Evolutionary conservation across 768 basidiomycete genomes (phyloP).

Genomic region (Lactifluus rugatus): DNA sequence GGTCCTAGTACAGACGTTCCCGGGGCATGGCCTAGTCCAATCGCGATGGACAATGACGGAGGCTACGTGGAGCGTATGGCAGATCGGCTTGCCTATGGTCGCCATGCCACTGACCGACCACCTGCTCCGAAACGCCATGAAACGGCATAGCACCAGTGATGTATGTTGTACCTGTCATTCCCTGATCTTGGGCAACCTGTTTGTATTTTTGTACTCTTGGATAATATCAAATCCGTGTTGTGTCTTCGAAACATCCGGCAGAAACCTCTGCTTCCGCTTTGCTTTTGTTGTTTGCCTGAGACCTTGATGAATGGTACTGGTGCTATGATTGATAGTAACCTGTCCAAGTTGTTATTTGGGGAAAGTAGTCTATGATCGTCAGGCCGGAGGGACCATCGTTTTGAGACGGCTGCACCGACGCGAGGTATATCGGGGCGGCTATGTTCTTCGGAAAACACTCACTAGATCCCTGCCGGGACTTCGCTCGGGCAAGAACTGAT

Average conservation of each 20-base stretch:
- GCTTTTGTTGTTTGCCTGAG: not conserved
- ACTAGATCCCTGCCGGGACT: too few relatives aligned
- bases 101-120: constrained; percentile 37
- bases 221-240: not conserved
- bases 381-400: too few relatives aligned
- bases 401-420: too few relatives aligned
- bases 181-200: not conserved
- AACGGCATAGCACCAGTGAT: constrained; percentile 32
- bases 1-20: constrained; percentile 28
- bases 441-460: too few relatives aligned
- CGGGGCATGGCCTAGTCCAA: constrained; percentile 24
- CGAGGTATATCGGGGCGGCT: too few relatives aligned
- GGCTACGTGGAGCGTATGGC: constrained; percentile 52
- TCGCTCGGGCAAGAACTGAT: too few relatives aligned
- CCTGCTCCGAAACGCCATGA: constrained; percentile 54
- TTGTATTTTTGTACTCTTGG: not conserved
- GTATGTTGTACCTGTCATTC: not conserved
- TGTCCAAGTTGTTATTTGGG: too few relatives aligned
- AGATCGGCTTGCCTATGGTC: constrained; percentile 48
- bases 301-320: not conserved
- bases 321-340: too few relatives aligned
- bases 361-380: too few relatives aligned
- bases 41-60: constrained; percentile 47
- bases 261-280: not conserved
- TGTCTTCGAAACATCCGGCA: not conserved